Evolutionary conservation across 2,329 filamentous ascomycete genomes (phyloP).

Genomic region (Aspergillaceae sp.): DNA sequence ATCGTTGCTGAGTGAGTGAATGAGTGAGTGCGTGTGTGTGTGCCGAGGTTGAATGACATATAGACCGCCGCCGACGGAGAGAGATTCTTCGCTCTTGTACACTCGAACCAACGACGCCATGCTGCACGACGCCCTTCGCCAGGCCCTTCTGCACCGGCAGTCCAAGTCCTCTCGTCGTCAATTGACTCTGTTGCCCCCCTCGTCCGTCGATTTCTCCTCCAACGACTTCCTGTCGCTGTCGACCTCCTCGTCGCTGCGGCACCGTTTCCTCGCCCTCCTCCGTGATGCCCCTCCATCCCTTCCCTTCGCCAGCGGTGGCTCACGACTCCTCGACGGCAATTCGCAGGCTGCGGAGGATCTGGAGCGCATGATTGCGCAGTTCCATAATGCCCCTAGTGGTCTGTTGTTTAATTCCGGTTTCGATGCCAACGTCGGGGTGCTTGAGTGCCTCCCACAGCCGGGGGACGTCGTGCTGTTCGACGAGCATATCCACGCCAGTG

Average conservation of each 20-base stretch:
- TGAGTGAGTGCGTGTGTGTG: neutral
- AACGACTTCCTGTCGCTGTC: slow-evolving; percentile 58
- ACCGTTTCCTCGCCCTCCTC: slow-evolving; percentile 43
- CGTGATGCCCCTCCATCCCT: slow-evolving; percentile 24
- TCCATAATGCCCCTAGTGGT: slow-evolving; percentile 51
- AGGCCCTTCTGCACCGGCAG: slow-evolving; percentile 32
- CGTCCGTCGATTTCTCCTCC: slow-evolving; percentile 52
- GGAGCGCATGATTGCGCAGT: slow-evolving; percentile 50
- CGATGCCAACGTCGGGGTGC: slow-evolving; percentile 57
- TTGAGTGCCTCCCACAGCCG: slow-evolving; percentile 51
- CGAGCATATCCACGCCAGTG: slow-evolving; percentile 67
- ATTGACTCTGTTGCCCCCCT: slow-evolving; percentile 38
- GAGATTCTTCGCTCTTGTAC: slow-evolving; percentile 1
- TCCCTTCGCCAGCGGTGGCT: slow-evolving; percentile 51
- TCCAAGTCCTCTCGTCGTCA: slow-evolving; percentile 38
- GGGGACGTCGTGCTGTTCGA: slow-evolving; percentile 63
- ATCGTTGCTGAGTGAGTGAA: neutral
- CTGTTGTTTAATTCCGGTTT: slow-evolving; percentile 58
- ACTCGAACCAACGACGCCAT: no score
- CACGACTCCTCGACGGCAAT: slow-evolving; percentile 58
- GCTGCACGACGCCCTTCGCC: slow-evolving; percentile 23
- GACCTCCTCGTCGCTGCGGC: slow-evolving; percentile 39
- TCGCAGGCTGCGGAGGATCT: slow-evolving; percentile 51
- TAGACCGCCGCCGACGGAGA: neutral
- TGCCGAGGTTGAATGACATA: no score